phyloP scores from a whole-genome alignment of 1,284 basidiomycete genomes.

The Cystobasidiaceae sp. region DNA sequence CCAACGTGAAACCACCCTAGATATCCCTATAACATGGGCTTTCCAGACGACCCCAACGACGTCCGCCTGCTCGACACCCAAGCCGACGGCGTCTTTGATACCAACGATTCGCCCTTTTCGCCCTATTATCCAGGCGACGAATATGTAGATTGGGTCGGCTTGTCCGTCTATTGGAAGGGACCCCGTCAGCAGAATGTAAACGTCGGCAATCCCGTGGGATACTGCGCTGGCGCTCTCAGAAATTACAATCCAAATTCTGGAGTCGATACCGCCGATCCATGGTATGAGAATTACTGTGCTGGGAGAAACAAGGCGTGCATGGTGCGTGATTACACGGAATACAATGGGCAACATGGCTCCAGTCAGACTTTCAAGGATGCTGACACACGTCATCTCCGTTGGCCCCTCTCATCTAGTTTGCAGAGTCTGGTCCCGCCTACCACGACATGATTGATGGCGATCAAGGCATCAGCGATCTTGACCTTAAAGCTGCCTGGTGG shows the following conservation, averaged over 20 bases:
- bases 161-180: slow-evolving; percentile 43
- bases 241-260: slow-evolving; percentile 33
- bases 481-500: slow-evolving; percentile 41
- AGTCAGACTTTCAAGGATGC: background rate
- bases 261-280: slow-evolving; percentile 29
- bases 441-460: slow-evolving; percentile 38
- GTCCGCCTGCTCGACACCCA: slow-evolving; percentile 42
- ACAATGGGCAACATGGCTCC: background rate
- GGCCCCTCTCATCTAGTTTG: no score
- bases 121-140: slow-evolving; percentile 45
- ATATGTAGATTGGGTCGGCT: slow-evolving; percentile 45
- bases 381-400: no score
- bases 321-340: background rate
- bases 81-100: slow-evolving; percentile 36
- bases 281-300: slow-evolving; percentile 39
- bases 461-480: slow-evolving; percentile 32
- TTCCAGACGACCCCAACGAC: slow-evolving; percentile 37
- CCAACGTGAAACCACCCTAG: slow-evolving; percentile 10
- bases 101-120: slow-evolving; percentile 40
- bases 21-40: slow-evolving; percentile 40
- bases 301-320: slow-evolving; percentile 40
- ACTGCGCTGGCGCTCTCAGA: slow-evolving; percentile 37
- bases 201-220: slow-evolving; percentile 34
- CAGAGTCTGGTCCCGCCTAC: slow-evolving; percentile 43
- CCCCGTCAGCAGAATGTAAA: slow-evolving; percentile 35